These are phyloP conservation scores for Hyphopichia buzzinii DNA, from an alignment of 1,139 yeast species.

Conservation along the genomic window DNA sequence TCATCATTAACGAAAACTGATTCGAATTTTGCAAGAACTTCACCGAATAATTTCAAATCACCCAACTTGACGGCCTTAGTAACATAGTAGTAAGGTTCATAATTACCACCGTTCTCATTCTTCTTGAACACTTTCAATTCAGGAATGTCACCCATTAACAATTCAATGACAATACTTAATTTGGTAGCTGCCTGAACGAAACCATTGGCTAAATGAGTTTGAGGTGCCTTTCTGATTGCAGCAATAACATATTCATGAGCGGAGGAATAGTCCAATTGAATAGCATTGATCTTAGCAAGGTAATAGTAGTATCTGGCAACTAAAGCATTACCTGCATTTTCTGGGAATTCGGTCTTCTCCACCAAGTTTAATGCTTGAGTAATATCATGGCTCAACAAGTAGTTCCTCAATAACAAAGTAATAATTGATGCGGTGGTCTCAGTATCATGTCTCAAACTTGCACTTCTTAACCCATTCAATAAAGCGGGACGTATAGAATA, in stretches of 20 bases:
- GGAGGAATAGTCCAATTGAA: constrained; percentile 87
- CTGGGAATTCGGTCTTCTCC: constrained; percentile 86
- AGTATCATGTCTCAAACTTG: constrained; percentile 86
- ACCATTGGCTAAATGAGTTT: constrained; percentile 79
- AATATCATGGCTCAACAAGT: constrained; percentile 74
- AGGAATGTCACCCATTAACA: constrained; percentile 97
- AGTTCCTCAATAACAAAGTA: constrained; percentile 79
- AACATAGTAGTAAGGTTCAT: constrained; percentile 81
- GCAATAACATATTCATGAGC: constrained; percentile 90
- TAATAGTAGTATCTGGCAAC: constrained; percentile 92
- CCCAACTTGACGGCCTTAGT: constrained; percentile 93
- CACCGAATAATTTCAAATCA: constrained; percentile 77
- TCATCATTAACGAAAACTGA: constrained; percentile 69
- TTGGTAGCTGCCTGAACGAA: constrained; percentile 90
- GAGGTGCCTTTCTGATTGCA: constrained; percentile 97
- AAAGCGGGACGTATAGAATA: constrained; percentile 66
- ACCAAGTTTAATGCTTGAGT: constrained; percentile 87
- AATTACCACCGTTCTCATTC: constrained; percentile 46
- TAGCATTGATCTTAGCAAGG: constrained; percentile 83
- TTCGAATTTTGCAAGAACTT: constrained; percentile 68
- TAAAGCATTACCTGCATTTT: constrained; percentile 79
- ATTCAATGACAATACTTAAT: constrained; percentile 81
- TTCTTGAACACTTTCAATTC: constrained; percentile 79
- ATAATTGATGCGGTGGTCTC: constrained; percentile 89
- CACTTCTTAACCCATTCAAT: constrained; percentile 76